phyloP scores from a whole-genome alignment of 2,329 filamentous ascomycete species.

The Paradendryphiella salina region DNA sequence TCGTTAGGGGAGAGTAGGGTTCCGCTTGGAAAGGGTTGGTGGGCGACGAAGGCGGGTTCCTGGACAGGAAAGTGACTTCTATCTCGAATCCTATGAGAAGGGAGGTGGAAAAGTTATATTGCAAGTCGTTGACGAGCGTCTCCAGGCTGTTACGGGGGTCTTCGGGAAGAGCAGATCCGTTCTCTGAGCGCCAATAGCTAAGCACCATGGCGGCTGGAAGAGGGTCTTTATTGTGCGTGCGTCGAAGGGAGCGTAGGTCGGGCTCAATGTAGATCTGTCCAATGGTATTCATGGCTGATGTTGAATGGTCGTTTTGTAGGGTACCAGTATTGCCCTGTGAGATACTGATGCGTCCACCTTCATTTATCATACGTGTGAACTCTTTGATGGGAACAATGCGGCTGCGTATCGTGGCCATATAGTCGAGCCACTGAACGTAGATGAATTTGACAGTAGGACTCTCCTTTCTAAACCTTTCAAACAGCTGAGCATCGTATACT shows the following conservation, averaged over 20 bases:
- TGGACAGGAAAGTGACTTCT: conserved; percentile 72
- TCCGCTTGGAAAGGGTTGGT: conserved; percentile 32
- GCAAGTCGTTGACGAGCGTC: conserved; percentile 57
- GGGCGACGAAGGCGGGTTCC: conserved; percentile 31
- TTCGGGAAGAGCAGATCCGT: conserved; percentile 55
- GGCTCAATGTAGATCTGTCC: conserved; percentile 70
- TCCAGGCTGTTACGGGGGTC: conserved; percentile 62
- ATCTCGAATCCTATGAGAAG: conserved; percentile 80
- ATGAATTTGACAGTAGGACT: conserved; percentile 65
- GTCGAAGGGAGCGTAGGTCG: conserved; percentile 64
- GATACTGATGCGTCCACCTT: conserved; percentile 58
- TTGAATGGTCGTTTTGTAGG: conserved; percentile 66
- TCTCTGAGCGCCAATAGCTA: conserved; percentile 64
- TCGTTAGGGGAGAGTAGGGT: conserved; percentile 54
- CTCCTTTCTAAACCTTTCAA: conserved; percentile 55
- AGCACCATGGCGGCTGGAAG: conserved; percentile 66
- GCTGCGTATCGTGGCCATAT: conserved; percentile 69
- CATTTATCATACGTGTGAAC: conserved; percentile 45
- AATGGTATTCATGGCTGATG: conserved; percentile 58
- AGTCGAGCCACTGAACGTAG: conserved; percentile 76
- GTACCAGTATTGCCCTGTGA: conserved; percentile 67
- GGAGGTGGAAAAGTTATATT: conserved; percentile 56
- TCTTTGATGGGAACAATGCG: conserved; percentile 66
- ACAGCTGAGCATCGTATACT: conserved; percentile 46
- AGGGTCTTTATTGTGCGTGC: conserved; percentile 52